Conservation (phyloP, 139 green algal genomes). For the Asterochloris sp. region DNA sequence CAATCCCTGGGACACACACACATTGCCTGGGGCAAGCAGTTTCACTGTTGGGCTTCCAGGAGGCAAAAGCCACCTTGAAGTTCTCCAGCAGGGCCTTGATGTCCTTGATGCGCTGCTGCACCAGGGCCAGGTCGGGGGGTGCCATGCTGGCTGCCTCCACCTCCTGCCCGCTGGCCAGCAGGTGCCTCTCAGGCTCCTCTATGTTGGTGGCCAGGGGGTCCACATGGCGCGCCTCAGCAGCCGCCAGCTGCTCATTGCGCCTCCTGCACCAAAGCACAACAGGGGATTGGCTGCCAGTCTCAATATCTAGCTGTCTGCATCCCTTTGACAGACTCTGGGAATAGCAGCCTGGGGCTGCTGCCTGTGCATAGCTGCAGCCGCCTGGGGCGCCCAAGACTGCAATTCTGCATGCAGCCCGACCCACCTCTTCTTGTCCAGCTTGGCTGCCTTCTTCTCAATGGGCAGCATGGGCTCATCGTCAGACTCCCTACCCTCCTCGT, state of each 20-base stretch:
- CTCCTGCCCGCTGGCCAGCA: conserved; percentile 51
- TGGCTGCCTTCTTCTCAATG: conserved; percentile 43
- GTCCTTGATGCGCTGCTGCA: conserved; percentile 58
- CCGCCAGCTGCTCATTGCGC: conserved; percentile 36
- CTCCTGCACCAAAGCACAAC: conserved; percentile 23
- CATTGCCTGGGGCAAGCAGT: too few relatives aligned
- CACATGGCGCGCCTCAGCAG: conserved; percentile 56
- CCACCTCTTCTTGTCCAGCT: conserved; percentile 52
- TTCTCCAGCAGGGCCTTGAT: conserved; percentile 76
- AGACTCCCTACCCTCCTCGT: conserved; percentile 22
- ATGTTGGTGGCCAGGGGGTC: conserved; percentile 67
- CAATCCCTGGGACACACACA: too few relatives aligned
- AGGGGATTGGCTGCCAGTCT: not conserved
- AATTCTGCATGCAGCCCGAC: not conserved
- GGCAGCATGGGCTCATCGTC: conserved; percentile 52
- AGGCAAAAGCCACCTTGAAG: conserved; percentile 63
- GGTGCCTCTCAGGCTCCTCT: conserved; percentile 39
- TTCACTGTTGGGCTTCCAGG: too few relatives aligned
- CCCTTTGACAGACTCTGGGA: not conserved
- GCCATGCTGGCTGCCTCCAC: conserved; percentile 9
- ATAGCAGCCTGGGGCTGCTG: not conserved
- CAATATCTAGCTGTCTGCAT: not conserved
- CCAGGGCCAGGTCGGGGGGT: conserved; percentile 33
- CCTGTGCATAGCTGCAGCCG: not conserved
- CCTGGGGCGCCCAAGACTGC: not conserved